Evolutionary conservation across 1,284 basidiomycete species (phyloP), one percentile per base, ranked within the genome.

Genomic region (Violaceomyces palustris): DNA sequence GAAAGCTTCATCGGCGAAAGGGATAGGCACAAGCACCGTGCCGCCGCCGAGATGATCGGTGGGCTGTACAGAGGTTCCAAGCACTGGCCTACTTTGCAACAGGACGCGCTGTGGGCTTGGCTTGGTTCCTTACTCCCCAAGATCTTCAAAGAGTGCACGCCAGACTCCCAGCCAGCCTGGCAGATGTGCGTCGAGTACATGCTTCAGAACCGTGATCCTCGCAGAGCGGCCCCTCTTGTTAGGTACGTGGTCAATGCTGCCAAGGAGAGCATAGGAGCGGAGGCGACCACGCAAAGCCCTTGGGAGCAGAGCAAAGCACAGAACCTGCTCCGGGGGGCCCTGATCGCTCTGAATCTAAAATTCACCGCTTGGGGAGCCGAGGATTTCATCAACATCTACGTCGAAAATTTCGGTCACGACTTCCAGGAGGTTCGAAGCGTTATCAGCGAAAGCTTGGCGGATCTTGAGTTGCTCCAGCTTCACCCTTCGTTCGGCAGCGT

Each of bases 21-120:
- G 31, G 88, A 96, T 70, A 86, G 89, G 45, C 93, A 89, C 77
- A 88, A 89, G 75, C 91, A 93, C 69, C 82, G 92, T 24, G 89
- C 89, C 18, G 85, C 86, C 6, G 88, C 86, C 39, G 93, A 98
- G 77, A 77, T 94, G 24, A 72, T 96, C 27, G 80, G 82, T 34
- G 92, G 91, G 32, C 67, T 87, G 36, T 40, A 71, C 43, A 61
- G 78, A 80, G 92, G 90, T 21, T 83, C 85, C 11, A 94, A 94
- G 74, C 88, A 97, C 72, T 98, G 93, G 93, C 79, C 83, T 1
- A 78, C 79, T 45, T 75, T 76, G 40, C 76, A 79, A 50, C 80
- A 82, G 35, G 75, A 81, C 35, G 71, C 74, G 35, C 74, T 97
- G 3, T 93, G 88, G 90, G 69, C 77, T 24, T 98, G 93, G 94